phyloP scores from a whole-genome alignment of 78 protist species.

The Parvularia atlantis region DNA sequence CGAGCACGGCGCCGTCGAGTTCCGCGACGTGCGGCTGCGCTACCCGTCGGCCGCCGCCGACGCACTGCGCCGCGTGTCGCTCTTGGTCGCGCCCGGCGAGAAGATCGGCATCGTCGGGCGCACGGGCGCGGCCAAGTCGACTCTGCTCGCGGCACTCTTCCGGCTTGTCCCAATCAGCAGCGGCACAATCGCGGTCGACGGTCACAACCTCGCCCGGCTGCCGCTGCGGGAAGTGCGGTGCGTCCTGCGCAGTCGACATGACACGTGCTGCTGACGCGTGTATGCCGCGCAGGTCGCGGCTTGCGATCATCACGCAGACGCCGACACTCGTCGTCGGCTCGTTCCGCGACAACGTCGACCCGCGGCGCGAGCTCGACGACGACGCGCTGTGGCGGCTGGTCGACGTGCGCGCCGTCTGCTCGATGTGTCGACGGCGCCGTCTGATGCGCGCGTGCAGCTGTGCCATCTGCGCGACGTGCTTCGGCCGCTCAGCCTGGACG shows the following conservation, averaged over 20 bases:
- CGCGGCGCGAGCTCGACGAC: conserved; percentile 16
- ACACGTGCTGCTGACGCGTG: too few relatives aligned
- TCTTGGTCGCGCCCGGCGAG: conserved; percentile 35
- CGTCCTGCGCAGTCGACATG: too few relatives aligned
- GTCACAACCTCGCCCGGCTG: conserved; percentile 14
- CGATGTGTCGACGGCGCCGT: neutral
- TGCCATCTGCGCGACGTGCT: neutral
- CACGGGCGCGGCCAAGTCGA: conserved; percentile 47
- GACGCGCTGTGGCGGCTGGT: conserved; percentile 42
- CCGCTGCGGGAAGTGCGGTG: neutral
- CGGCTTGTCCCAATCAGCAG: conserved; percentile 48
- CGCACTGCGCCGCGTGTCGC: conserved; percentile 8
- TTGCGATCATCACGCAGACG: conserved; percentile 78
- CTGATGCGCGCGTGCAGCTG: neutral
- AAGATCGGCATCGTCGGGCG: conserved; percentile 59
- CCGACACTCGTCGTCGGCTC: conserved; percentile 68
- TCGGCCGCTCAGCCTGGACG: conserved; percentile 54
- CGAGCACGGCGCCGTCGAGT: conserved; percentile 18
- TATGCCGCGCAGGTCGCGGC: conserved; percentile 26
- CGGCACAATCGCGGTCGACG: conserved; percentile 56
- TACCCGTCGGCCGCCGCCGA: conserved; percentile 40
- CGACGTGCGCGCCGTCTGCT: conserved; percentile 24
- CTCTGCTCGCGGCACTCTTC: conserved; percentile 53
- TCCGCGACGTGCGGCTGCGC: conserved; percentile 30
- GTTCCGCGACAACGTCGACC: conserved; percentile 62